Conservation (phyloP, 805 yeast species). For the Suhomyces vadensis region DNA sequence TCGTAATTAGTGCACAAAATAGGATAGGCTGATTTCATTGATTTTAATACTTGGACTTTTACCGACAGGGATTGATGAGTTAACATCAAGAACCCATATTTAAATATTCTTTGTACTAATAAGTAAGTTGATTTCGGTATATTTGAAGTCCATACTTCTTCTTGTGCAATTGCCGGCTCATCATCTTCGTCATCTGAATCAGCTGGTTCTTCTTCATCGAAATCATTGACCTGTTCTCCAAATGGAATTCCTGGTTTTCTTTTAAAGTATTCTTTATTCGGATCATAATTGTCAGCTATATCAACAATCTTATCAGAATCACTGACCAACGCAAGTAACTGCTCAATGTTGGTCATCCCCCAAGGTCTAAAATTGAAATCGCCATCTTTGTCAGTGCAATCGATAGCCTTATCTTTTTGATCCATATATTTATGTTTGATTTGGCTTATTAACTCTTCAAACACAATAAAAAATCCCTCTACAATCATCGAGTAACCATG, state of each 20-base stretch:
- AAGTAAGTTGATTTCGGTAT: constrained; percentile 62
- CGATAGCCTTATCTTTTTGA: not conserved
- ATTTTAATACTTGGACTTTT: constrained; percentile 54
- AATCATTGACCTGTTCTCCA: constrained; percentile 21
- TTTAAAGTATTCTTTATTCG: constrained; percentile 39
- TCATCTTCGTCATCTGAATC: constrained; percentile 38
- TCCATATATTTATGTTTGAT: constrained; percentile 38
- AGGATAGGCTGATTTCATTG: constrained; percentile 37
- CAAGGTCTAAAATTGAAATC: constrained; percentile 49
- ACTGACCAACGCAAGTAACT: constrained; percentile 47
- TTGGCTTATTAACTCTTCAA: constrained; percentile 58
- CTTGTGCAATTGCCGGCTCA: constrained; percentile 14
- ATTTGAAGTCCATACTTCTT: constrained; percentile 60
- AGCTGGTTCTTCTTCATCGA: constrained; percentile 31
- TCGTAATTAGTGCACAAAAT: constrained; percentile 33
- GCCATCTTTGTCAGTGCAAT: constrained; percentile 7
- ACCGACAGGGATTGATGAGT: constrained; percentile 65
- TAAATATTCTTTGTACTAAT: constrained; percentile 59
- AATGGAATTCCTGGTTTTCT: constrained; percentile 41
- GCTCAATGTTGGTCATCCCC: constrained; percentile 53
- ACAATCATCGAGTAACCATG: constrained; percentile 78
- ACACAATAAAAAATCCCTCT: constrained; percentile 71
- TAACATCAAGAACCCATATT: constrained; percentile 67
- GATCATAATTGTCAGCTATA: constrained; percentile 29
- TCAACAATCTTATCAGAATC: constrained; percentile 30